A percentile compares a stretch with the other conserved stretches of the same genome.
These are phyloP conservation scores for Straminergon stramineum DNA, from an alignment of 225 moss, liverwort and hornwort species.

Conservation along the genomic window DNA sequence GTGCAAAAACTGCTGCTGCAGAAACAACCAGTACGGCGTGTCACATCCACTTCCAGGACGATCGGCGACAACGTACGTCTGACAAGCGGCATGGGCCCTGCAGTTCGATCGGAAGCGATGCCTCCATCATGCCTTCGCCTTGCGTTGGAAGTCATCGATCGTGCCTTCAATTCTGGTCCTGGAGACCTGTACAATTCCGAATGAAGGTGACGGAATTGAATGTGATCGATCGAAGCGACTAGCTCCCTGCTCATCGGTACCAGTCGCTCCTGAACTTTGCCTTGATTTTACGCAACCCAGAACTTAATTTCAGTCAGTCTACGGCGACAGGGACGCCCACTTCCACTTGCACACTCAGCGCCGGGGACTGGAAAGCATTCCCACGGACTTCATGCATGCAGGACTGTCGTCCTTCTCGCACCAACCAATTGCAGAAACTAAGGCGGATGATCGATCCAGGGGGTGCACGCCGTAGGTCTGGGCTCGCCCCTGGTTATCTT, in stretches of 20 bases:
- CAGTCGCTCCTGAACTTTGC: neutral
- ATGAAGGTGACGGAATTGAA: neutral
- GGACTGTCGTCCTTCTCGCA: neutral
- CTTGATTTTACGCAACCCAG: neutral
- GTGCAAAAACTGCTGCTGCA: neutral
- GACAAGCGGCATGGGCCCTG: neutral
- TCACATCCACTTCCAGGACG: neutral
- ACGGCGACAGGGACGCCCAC: neutral
- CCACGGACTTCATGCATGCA: too few species aligned
- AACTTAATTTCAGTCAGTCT: neutral
- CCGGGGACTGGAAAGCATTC: neutral
- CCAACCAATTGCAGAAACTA: too few species aligned
- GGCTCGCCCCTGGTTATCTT: neutral
- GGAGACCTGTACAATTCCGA: neutral
- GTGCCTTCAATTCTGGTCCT: neutral
- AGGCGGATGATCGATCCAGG: neutral
- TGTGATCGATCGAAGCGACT: neutral
- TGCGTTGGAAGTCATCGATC: neutral
- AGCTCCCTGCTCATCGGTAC: too few species aligned
- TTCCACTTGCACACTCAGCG: neutral
- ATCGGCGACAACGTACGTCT: neutral
- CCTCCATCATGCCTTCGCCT: neutral
- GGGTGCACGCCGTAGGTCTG: too few species aligned
- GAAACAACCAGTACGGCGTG: too few species aligned
- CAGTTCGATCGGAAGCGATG: neutral